A percentile compares a stretch with the other conserved stretches of the same genome.
These are phyloP conservation scores for Gracilaria gracilis DNA, from an alignment of 23 red algal species.

Conservation along the genomic window DNA sequence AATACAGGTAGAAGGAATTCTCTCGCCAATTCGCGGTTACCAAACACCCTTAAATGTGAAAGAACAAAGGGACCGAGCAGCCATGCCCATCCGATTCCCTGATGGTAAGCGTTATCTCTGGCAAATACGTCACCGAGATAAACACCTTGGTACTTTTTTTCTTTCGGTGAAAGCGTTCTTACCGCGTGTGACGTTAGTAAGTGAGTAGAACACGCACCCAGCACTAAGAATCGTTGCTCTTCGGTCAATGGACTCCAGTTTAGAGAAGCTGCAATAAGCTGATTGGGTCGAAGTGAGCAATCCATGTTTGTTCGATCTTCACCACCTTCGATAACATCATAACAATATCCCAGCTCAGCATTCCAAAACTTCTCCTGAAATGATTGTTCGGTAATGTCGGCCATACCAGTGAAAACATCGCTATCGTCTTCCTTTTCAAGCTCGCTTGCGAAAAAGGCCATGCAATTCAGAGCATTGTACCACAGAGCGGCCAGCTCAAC, in stretches of 20 bases:
- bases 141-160: slow-evolving; percentile 35
- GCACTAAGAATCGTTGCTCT: slow-evolving; percentile 63
- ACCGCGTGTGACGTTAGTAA: slow-evolving; percentile 53
- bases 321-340: slow-evolving; percentile 71
- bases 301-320: slow-evolving; percentile 3
- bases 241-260: slow-evolving; percentile 70
- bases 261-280: slow-evolving; percentile 62
- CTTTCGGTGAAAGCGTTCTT: slow-evolving; percentile 57
- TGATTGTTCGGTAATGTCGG: slow-evolving; percentile 55
- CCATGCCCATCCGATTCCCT: slow-evolving; percentile 67
- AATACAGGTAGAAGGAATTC: slow-evolving; percentile 59
- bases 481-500: slow-evolving; percentile 64
- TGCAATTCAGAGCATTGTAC: slow-evolving; percentile 68
- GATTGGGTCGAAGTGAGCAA: slow-evolving; percentile 57
- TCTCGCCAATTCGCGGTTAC: slow-evolving; percentile 47
- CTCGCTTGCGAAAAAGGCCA: slow-evolving; percentile 72
- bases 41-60: slow-evolving; percentile 56
- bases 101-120: slow-evolving; percentile 58
- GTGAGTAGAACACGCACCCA: slow-evolving; percentile 56
- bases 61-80: slow-evolving; percentile 61
- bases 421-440: slow-evolving; percentile 55
- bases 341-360: slow-evolving; percentile 50
- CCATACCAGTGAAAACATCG: slow-evolving; percentile 50
- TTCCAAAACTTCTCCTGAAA: slow-evolving; percentile 76
- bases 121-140: slow-evolving; percentile 62